Evolutionary conservation across 192 early-diverging fungal species (phyloP).

Genomic region (Bifiguratus adelaidae): DNA sequence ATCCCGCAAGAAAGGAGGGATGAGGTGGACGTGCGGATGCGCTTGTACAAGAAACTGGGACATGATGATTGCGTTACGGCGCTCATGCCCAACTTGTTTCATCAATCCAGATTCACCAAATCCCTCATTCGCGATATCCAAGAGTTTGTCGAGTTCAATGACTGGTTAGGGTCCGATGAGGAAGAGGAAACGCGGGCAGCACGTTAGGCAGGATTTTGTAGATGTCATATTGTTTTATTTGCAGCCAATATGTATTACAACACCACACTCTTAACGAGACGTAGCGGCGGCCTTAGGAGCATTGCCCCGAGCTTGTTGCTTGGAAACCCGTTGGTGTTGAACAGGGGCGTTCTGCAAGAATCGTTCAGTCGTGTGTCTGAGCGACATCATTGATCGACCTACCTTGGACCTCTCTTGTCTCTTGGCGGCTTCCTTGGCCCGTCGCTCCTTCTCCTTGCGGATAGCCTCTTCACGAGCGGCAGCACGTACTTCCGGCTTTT

Average conservation of each 20-base stretch:
- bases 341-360: not conserved
- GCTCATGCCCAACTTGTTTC: conserved; percentile 7
- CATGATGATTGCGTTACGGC: conserved; percentile 21
- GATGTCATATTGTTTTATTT: not conserved
- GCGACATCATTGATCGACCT: not conserved
- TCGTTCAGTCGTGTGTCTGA: not conserved
- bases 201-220: not conserved
- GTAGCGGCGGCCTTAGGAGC: conserved; percentile 68
- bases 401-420: conserved; percentile 85
- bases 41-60: conserved; percentile 18
- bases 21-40: conserved; percentile 22
- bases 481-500: conserved; percentile 92
- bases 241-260: not conserved
- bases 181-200: too few species aligned
- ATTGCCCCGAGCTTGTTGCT: conserved; percentile 75
- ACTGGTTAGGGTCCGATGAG: not conserved
- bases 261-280: conserved; percentile 55
- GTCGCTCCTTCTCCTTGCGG: conserved; percentile 83
- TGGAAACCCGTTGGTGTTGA: conserved; percentile 58
- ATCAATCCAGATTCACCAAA: not conserved
- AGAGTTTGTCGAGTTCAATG: conserved; percentile 4
- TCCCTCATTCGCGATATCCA: conserved; percentile 8
- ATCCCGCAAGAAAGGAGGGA: conserved; percentile 12
- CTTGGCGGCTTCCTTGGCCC: conserved; percentile 78
- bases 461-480: conserved; percentile 81